Base-by-base conservation (phyloP, 805 yeast species). In the Suhomyces kilbournensis region DNA sequence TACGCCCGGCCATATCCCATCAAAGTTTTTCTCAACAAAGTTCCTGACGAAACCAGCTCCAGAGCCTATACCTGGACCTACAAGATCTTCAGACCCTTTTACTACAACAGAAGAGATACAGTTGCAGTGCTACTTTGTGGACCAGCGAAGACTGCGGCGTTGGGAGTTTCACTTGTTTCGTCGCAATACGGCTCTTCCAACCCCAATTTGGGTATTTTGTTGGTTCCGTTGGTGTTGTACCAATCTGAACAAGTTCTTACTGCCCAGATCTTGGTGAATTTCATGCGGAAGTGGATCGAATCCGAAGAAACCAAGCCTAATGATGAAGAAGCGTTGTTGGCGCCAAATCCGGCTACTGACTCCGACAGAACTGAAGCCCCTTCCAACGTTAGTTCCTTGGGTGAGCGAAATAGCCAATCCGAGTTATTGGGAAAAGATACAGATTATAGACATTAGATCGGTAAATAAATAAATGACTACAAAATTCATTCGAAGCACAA, bases 101-200 rank as follows among this genome's bases (percentile, higher is more conserved):
- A 86, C 67, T 87, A 87, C 67, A 76, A 77, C 60, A 80, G 85
- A 58, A 67, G 74, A 48, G 96, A 91, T 62, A 82, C 96, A 0
- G 88, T 89, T 34, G 78, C 92, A 10, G 79, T 91, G 48, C 80
- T 90, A 86, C 77, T 90, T 53, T 89, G 96, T 68, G 96, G 96
- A 9, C 93, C 96, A 4, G 96, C 97, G 2, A 91, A 90, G 67
- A 90, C 97, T 0, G 97, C 96, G 0, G 97, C 97, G 0, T 74
- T 90, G 48, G 97, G 97, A 35, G 96, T 90, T 3, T 87, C 96
- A 1, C 74, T 90, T 48, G 77, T 87, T n/a, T 77, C 91, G 1
- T 82, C 93, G 0, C 93, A 88, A 65, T 90, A 89, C 65, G 96
- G 96, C 14, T 68, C 80, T 4, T 62, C 77, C 44, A 82, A 80